Evolutionary conservation across 495 filamentous ascomycete genomes (phyloP).

Genomic region (Astrocystis sublimbata): DNA sequence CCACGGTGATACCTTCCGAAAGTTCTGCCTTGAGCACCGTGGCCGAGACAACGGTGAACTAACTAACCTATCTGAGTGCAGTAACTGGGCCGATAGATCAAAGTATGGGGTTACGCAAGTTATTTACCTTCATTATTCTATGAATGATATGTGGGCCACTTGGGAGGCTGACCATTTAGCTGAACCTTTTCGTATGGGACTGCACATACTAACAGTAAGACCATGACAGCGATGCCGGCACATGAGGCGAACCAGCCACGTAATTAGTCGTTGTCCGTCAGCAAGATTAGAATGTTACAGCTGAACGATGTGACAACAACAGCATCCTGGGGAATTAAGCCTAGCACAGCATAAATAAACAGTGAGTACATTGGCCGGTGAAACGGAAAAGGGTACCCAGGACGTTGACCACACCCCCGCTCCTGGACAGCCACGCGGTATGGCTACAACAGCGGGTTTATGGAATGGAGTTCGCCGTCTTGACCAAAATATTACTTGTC

Average conservation of each 20-base stretch:
- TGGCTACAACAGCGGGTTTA: background rate
- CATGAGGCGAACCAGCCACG: background rate
- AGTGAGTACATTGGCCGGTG: background rate
- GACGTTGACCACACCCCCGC: background rate
- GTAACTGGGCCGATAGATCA: background rate
- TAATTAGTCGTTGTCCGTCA: background rate
- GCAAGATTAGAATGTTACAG: background rate
- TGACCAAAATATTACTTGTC: background rate
- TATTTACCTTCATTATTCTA: background rate
- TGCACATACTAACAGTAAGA: background rate
- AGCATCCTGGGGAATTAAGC: background rate
- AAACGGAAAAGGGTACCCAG: background rate
- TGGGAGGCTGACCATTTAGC: background rate
- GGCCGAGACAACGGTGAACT: conserved; percentile 12
- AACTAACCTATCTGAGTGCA: background rate
- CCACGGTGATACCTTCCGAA: background rate
- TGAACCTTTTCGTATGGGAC: background rate
- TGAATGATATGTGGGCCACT: background rate
- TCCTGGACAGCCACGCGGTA: background rate
- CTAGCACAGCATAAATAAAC: background rate
- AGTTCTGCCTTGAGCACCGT: background rate
- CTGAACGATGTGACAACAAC: background rate
- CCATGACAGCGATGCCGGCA: background rate
- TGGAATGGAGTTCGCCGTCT: background rate
- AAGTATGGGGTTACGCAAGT: background rate